Percentiles rank a stretch among this genome's conserved stretches.
phyloP scores from a whole-genome alignment of 2,329 filamentous ascomycete genomes.

The Blastomyces silverae region DNA sequence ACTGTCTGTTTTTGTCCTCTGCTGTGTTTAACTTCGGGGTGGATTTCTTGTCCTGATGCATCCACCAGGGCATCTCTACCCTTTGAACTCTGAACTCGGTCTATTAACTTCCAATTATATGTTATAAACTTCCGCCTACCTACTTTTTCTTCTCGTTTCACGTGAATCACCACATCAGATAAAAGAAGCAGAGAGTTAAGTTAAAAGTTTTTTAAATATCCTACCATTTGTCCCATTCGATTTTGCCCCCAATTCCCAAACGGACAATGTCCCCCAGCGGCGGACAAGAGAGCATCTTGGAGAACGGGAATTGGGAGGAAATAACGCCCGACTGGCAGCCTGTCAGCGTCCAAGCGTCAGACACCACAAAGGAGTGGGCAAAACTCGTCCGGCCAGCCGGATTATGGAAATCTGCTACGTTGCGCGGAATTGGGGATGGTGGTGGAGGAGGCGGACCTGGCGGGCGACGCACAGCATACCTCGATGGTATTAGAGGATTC shows the following conservation, averaged over 20 bases:
- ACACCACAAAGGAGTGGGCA: conserved; percentile 19
- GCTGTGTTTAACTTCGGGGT: background rate
- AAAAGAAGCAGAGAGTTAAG: background rate
- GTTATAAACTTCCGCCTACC: background rate
- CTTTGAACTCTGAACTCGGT: background rate
- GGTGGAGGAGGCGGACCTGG: background rate
- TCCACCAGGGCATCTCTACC: background rate
- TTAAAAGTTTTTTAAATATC: background rate
- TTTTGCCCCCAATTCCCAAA: background rate
- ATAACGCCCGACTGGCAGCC: conserved; percentile 13
- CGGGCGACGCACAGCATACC: conserved; percentile 24
- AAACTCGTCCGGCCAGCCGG: conserved; percentile 22
- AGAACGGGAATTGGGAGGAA: conserved; percentile 24
- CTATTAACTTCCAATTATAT: background rate
- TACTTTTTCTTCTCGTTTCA: background rate
- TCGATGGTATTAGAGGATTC: conserved; percentile 26
- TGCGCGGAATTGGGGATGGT: background rate
- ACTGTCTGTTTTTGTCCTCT: background rate
- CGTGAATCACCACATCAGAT: background rate
- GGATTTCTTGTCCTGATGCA: background rate
- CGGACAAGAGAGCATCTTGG: conserved; percentile 21
- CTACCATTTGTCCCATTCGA: background rate
- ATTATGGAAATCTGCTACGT: conserved; percentile 5
- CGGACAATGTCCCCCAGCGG: background rate
- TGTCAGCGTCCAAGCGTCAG: conserved; percentile 12